Evolutionary conservation across 2,329 filamentous ascomycete genomes (phyloP), one percentile per base, ranked within the genome.

Genomic region (Pyricularia sp.): DNA sequence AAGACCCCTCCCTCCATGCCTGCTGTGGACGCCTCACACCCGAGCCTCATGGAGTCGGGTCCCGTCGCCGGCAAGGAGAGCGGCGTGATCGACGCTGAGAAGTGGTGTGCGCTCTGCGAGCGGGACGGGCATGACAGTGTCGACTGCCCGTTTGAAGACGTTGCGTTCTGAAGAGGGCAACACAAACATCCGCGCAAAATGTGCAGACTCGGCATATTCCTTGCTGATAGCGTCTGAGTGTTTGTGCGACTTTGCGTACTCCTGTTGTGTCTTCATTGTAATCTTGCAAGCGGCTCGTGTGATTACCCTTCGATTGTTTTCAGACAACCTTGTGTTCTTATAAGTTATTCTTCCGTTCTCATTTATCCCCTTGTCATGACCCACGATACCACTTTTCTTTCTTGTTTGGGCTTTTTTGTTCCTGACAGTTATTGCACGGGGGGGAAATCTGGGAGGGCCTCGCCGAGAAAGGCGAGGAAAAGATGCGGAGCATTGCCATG

Each of bases 101-200:
- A 97, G 81, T 99, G 95, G 95, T 99, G 95, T 79, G 95, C 95
- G 20, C 84, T 98, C 64, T 99, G 95, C 77, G 95, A 99, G 82
- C 88, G 92, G 71, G 95, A 99, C 75, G 95, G 95, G 17, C 95
- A 99, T 77, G 92, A 97, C 79, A 97, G 94, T 76, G 94, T 97
- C 71, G 93, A 96, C 78, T 97, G 94, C 79, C 93, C 94, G 14
- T 91, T 97, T 79, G 94, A 97, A 80, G 93, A 96, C 78, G 59
- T 63, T 63, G 88, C 88, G 33, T 91, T 90, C 72, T 90, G 81
- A 69, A 63, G 25, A 28, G 25, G n/a, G 58, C n/a, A 17, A 61
- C n/a, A 61, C 58, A 17, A 36, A 36, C 1, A 36, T 11, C 33
- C 11, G 33, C 6, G 33, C 33, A 36, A 36, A 36, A 61, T 11